phyloP scores from a whole-genome alignment of 768 basidiomycete species.

The Sporobolomyces roseus region DNA sequence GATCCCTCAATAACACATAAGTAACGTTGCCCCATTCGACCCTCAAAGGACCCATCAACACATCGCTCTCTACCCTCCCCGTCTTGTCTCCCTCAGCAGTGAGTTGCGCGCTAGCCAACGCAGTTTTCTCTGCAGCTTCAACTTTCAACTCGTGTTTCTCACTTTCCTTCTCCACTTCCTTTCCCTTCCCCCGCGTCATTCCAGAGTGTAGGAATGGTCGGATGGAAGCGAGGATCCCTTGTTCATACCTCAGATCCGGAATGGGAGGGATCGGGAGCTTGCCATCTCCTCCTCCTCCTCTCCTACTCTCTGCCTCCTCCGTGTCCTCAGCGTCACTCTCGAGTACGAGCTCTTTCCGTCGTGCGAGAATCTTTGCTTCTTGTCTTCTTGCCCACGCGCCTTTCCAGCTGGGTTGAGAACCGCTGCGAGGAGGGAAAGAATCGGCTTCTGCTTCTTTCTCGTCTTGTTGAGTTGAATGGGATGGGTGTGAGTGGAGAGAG shows the following conservation, averaged over 20 bases:
- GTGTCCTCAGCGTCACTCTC: no score
- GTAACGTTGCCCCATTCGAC: slow-evolving; percentile 39
- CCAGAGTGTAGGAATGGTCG: slow-evolving; percentile 35
- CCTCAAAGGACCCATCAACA: slow-evolving; percentile 14
- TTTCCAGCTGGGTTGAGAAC: no score
- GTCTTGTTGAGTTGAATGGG: no score
- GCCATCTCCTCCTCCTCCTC: not conserved
- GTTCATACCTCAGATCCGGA: slow-evolving; percentile 44
- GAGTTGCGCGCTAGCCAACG: slow-evolving; percentile 1
- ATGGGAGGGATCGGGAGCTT: slow-evolving; percentile 35
- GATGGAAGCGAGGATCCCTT: slow-evolving; percentile 41
- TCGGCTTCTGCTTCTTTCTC: not conserved
- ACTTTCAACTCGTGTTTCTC: not conserved
- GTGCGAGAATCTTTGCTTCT: no score
- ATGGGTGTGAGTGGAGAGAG: no score
- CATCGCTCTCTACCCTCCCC: slow-evolving; percentile 14
- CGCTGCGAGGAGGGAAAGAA: no score
- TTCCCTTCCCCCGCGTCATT: not conserved
- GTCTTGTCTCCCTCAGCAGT: slow-evolving; percentile 4
- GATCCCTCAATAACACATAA: slow-evolving; percentile 41
- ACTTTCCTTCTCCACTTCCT: not conserved
- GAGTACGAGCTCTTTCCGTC: no score
- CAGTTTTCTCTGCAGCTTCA: slow-evolving; percentile 7
- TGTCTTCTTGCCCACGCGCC: no score
- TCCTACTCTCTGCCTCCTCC: no score